Evolutionary conservation across 306 rosid genomes (phyloP).

Genomic region (Trifolium dubium): DNA sequence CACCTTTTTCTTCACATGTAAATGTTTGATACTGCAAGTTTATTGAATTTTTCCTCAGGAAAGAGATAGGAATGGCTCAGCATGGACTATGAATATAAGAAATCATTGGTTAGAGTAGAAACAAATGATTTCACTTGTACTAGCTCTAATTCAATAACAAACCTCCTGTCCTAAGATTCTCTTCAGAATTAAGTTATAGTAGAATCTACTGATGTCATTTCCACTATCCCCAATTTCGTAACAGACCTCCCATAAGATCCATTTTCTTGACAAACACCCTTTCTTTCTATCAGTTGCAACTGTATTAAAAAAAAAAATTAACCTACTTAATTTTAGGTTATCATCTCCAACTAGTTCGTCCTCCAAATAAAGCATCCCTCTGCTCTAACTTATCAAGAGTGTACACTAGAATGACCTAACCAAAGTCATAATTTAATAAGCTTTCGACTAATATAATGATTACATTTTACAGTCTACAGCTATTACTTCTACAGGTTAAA

Average conservation of each 20-base stretch:
- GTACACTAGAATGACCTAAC: neutral
- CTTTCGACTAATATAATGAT: neutral
- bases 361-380: neutral
- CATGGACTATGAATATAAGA: slow-evolving; percentile 31
- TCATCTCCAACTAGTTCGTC: slow-evolving; percentile 6
- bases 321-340: neutral
- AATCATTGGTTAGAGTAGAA: neutral
- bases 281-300: neutral
- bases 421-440: slow-evolving; percentile 16
- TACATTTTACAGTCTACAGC: neutral
- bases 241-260: neutral
- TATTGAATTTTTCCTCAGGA: slow-evolving; percentile 43
- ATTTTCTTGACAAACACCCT: neutral
- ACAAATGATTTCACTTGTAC: neutral
- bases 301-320: neutral
- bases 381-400: slow-evolving; percentile 1
- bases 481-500: neutral
- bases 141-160: slow-evolving; percentile 5
- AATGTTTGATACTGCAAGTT: slow-evolving; percentile 74
- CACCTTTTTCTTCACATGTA: slow-evolving; percentile 67
- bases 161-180: neutral
- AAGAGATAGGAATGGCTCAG: slow-evolving; percentile 29
- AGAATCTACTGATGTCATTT: neutral
- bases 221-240: slow-evolving; percentile 9
- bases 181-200: slow-evolving; percentile 10